These are phyloP conservation scores for Xylaria sp. DNA, from an alignment of 2,329 filamentous ascomycete species.

Conservation along the genomic window DNA sequence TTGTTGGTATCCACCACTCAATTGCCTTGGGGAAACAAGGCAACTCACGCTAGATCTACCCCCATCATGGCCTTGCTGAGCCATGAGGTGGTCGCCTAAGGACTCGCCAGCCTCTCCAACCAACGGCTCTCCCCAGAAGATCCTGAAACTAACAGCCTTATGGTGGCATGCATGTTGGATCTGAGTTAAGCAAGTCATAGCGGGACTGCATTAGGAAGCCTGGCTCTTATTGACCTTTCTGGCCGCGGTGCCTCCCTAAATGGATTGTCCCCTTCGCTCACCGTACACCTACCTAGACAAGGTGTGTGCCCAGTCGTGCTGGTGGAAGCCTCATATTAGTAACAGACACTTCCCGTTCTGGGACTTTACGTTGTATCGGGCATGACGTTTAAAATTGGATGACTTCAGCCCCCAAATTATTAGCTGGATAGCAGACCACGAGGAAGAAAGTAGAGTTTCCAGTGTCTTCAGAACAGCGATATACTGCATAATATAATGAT, in stretches of 20 bases:
- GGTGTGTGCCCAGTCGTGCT: background rate
- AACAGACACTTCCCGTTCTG: background rate
- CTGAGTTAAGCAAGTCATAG: conserved; percentile 2
- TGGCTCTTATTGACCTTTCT: conserved; percentile 1
- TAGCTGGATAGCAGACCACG: background rate
- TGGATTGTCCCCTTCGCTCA: conserved; percentile 14
- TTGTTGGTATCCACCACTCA: conserved; percentile 19
- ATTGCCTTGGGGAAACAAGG: conserved; percentile 18
- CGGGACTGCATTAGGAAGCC: background rate
- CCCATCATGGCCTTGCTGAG: conserved; percentile 6
- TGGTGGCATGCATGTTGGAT: background rate
- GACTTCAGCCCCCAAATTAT: conserved; percentile 25
- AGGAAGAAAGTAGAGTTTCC: conserved; percentile 17
- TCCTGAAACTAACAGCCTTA: conserved; percentile 27
- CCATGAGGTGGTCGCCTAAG: conserved; percentile 10
- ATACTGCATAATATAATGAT: conserved; percentile 25
- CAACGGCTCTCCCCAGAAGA: background rate
- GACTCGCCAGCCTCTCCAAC: background rate
- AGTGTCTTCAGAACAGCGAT: conserved; percentile 8
- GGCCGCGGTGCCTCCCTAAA: background rate
- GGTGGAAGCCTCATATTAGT: background rate
- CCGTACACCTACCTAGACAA: conserved; percentile 15
- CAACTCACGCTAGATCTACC: conserved; percentile 29
- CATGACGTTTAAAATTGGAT: conserved; percentile 12
- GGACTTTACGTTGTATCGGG: conserved; percentile 7